Base-by-base conservation (phyloP, 2,329 filamentous ascomycete genomes). In the Zelopaecilomyces penicillatus region DNA sequence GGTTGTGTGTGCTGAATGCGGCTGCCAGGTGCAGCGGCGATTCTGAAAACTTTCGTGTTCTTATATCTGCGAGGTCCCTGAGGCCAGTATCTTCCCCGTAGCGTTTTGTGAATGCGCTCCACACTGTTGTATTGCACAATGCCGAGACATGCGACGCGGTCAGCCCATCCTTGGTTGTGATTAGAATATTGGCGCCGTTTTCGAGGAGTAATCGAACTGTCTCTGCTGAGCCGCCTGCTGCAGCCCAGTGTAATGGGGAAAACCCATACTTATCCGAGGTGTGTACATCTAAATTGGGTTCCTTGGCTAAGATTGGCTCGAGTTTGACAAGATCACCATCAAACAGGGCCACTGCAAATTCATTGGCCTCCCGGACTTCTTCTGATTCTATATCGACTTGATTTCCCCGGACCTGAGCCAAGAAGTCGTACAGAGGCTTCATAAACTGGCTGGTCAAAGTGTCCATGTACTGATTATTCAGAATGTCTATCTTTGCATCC, bases 221-320 rank as follows among this genome's bases (percentile, higher is more conserved):
- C 4, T 10, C 10, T 7, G 8, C 5, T 7, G 37, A 40, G 32
- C 44, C 44, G 2, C 44, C 44, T 2, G 31, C 44, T 7, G 40
- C 44, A 27, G 44, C 44, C 44, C 41, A 46, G 12, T 46, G 44
- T 27, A 46, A 34, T 5, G 41, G 44, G 9, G 41, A 12, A 19
- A 46, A 30, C 3, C 41, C 44, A 19, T 46, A 34, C 2, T 30
- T n/a, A 27, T 46, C 44, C 7, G 26, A 10, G 4, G 44, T 46
- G 27, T 8, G 26, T 10, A 11, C 6, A 7, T 37, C 32, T 4
- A 46, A 30, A 5, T 40, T 11, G 19, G 37, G 28, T 6, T 30
- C 10, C 28, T 33, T 37, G 28, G 11, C 28, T n/a, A 46, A 3
- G 8, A 44, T 7, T 9, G 9, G 6, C 32, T 33, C 5, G 4